Evolutionary conservation across 441 rosid species (phyloP), one percentile per base, ranked within the genome.

Genomic region (Adansonia gregorii): DNA sequence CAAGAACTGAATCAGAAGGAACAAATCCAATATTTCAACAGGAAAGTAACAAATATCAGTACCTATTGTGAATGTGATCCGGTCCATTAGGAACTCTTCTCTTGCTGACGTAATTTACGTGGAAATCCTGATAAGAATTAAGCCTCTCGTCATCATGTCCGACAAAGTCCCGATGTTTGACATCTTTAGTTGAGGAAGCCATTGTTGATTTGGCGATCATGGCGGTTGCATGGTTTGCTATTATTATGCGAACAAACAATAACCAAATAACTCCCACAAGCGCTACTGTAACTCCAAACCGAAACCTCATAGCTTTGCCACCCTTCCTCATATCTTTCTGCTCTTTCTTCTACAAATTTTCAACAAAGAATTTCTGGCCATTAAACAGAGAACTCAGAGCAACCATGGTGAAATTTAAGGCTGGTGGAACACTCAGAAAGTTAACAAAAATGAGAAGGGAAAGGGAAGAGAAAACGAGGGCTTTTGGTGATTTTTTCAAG

Each of bases 1-100:
- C 67, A 0, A n/a, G 20, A 72, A 20, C 10, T 39, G 43, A 39
- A 39, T 4, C 43, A 39, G 43, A 39, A 39, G 43, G 43, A 39
- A 39, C 43, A 39, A 3, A 39, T 39, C 43, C 0, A 39, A 4
- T 39, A 39, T 39, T 39, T 3, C 43, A 39, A 39, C 43, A 39
- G 11, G 67, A 48, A 10, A n/a, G 35, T 35, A 69, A 8, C 45
- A 63, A 27, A 12, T 63, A 63, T 63, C n/a, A 60, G 66, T 31
- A 95, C 98, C 99, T 90, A 93, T 95, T 94, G 86, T 93, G 99
- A 70, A 93, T 95, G 66, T 97, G 99, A 87, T 95, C 97, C 75
- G 99, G 98, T 78, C 99, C 99, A 78, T 87, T 92, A 8, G 99
- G 99, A 66, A 95, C 94, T 86, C 94, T 86, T 80, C 98, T 88